Percentiles rank a stretch among this genome's conserved stretches.
Evolutionary conservation across 768 basidiomycete genomes (phyloP).

Genomic region (Zangia roseola): DNA sequence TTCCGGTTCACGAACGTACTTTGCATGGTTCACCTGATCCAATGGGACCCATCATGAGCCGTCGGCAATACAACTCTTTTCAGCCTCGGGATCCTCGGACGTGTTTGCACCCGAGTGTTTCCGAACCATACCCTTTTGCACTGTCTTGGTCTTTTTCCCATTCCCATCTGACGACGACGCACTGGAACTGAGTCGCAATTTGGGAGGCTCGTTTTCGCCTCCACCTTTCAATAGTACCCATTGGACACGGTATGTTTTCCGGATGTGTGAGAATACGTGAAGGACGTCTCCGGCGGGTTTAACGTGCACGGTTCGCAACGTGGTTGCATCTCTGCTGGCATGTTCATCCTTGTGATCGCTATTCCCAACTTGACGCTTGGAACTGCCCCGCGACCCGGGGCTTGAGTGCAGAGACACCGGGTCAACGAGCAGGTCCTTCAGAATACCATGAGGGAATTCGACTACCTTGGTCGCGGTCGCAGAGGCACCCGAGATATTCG

Average conservation of each 20-base stretch:
- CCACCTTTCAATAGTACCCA: slow-evolving; percentile 71
- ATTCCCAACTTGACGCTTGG: neutral
- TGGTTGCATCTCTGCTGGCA: neutral
- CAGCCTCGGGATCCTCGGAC: slow-evolving; percentile 14
- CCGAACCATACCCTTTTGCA: slow-evolving; percentile 11
- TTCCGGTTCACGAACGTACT: slow-evolving; percentile 45
- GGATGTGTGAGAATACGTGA: slow-evolving; percentile 89
- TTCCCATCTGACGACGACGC: slow-evolving; percentile 7
- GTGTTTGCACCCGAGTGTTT: slow-evolving; percentile 8
- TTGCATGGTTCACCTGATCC: slow-evolving; percentile 53
- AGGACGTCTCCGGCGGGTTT: slow-evolving; percentile 60
- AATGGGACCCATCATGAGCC: slow-evolving; percentile 51
- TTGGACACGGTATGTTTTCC: slow-evolving; percentile 76
- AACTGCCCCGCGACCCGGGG: neutral
- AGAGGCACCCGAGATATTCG: slow-evolving; percentile 47
- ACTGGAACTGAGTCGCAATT: slow-evolving; percentile 5
- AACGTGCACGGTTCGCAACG: slow-evolving; percentile 41
- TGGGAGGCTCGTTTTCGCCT: slow-evolving; percentile 39
- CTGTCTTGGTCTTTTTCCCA: neutral
- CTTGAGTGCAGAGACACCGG: slow-evolving; percentile 16
- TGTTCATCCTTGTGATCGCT: neutral
- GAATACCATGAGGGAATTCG: slow-evolving; percentile 35
- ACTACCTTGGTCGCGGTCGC: slow-evolving; percentile 34
- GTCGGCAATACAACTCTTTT: slow-evolving; percentile 4
- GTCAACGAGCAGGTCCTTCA: slow-evolving; percentile 39